phyloP scores from a whole-genome alignment of 208 protist genomes.

The Strigomonas culicis region DNA sequence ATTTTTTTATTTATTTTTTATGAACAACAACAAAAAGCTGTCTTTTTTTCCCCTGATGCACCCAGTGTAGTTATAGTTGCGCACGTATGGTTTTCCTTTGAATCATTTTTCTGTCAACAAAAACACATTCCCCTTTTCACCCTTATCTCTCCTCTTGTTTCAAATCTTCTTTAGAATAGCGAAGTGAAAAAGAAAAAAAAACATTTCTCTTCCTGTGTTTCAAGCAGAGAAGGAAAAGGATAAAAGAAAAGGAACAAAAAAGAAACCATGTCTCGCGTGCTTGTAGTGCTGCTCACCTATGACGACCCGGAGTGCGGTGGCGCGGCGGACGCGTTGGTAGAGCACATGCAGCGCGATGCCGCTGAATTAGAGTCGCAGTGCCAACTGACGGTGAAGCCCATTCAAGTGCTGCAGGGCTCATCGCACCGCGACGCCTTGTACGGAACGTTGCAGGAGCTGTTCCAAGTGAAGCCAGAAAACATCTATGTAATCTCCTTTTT shows the following conservation, averaged over 20 bases:
- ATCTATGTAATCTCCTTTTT: slow-evolving; percentile 80
- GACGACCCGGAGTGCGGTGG: slow-evolving; percentile 87
- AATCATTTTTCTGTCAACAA: background rate
- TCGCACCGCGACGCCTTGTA: slow-evolving; percentile 76
- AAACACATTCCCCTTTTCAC: background rate
- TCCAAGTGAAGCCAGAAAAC: slow-evolving; percentile 67
- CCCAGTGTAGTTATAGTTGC: background rate
- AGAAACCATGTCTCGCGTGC: slow-evolving; percentile 34
- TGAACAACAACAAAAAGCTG: background rate
- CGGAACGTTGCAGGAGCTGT: slow-evolving; percentile 63
- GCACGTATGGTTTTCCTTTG: background rate
- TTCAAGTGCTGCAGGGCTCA: slow-evolving; percentile 52
- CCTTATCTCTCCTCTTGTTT: no score
- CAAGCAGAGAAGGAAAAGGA: no score
- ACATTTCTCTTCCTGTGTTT: slow-evolving; percentile 3
- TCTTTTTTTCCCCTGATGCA: background rate
- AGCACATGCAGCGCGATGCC: slow-evolving; percentile 70
- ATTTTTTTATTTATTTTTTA: slow-evolving; percentile 17
- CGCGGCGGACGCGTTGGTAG: slow-evolving; percentile 75
- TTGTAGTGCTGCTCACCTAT: slow-evolving; percentile 80
- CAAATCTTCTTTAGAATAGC: background rate
- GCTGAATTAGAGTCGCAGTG: slow-evolving; percentile 37
- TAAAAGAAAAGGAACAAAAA: no score
- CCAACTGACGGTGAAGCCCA: slow-evolving; percentile 58
- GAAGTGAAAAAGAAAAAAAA: background rate